Percentiles rank a stretch among this genome's conserved stretches.
These are phyloP conservation scores for Euryodendron excelsum DNA, from an alignment of 148 eudicot species.

Conservation along the genomic window DNA sequence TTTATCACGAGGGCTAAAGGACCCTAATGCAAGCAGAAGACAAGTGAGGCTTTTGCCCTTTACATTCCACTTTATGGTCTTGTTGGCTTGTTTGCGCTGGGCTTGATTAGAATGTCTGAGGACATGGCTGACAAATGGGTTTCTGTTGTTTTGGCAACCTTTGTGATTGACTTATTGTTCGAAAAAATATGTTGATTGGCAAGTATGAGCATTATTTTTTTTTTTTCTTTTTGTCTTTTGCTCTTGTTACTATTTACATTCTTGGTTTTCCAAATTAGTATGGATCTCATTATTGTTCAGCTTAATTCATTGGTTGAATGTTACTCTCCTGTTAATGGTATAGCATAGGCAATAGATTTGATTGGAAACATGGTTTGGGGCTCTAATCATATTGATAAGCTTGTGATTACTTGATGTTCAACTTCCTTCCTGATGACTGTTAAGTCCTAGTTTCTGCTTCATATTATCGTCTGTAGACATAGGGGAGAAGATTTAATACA, in stretches of 20 bases:
- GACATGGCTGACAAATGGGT: background rate
- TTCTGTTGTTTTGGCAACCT: background rate
- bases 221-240: background rate
- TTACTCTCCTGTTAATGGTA: background rate
- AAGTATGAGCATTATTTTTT: background rate
- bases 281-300: background rate
- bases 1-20: constrained; percentile 73
- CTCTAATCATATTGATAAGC: background rate
- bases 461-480: background rate
- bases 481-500: background rate
- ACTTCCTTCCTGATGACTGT: background rate
- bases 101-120: background rate
- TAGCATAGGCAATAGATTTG: background rate
- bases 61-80: background rate
- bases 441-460: too few species aligned
- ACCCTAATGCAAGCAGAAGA: constrained; percentile 79
- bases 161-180: background rate
- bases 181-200: background rate
- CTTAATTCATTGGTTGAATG: background rate
- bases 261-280: background rate
- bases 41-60: constrained; percentile 53
- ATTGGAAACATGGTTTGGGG: background rate
- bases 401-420: background rate
- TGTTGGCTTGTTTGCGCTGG: background rate
- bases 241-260: background rate